phyloP scores from a whole-genome alignment of 176 grass and related monocot species.

The sorghum (Sorghum bicolor) region Sorghum_bicolor_NCBIv3 NC_012870.2:70545501-70546000 shows the following conservation, averaged over 20 bases:
- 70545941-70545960: conserved; percentile 41
- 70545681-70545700: conserved; percentile 8
- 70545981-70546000: conserved; percentile 90
- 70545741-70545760: conserved; percentile 84
- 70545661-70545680: not conserved
- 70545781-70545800: conserved; percentile 65
- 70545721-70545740: conserved; percentile 68
- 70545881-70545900: not conserved
- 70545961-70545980: conserved; percentile 77
- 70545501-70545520: not conserved
- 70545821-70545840: conserved; percentile 11
- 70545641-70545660: conserved; percentile 6
- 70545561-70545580: not conserved
- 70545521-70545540: not conserved
- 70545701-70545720: conserved; percentile 78
- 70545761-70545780: conserved; percentile 96
- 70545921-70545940: not conserved
- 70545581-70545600: not conserved
- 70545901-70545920: not conserved
- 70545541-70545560: conserved; percentile 1
- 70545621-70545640: conserved; percentile 1
- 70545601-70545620: not conserved
- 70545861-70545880: not conserved
- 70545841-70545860: conserved; percentile 2
- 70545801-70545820: conserved; percentile 34